Percentiles rank a stretch among this genome's conserved stretches.
These are phyloP conservation scores for Colletotrichum musicola DNA, from an alignment of 2,329 filamentous ascomycete species.

Conservation along the genomic window DNA sequence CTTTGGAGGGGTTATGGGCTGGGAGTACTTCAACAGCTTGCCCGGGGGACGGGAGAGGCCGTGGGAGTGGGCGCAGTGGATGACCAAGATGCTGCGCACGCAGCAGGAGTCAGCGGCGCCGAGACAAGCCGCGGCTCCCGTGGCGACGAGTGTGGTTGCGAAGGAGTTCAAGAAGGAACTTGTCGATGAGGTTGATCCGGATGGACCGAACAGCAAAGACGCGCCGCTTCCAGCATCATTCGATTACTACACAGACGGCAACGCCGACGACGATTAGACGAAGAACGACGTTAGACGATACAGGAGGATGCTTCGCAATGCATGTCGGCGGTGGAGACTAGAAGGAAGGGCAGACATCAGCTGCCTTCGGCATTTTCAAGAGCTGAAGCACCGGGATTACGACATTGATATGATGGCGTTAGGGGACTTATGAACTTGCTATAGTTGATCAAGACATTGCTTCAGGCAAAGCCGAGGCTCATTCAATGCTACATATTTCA, in stretches of 20 bases:
- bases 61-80: conserved; percentile 82
- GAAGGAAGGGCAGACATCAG: too few species aligned
- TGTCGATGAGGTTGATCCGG: conserved; percentile 44
- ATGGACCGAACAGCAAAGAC: conserved; percentile 44
- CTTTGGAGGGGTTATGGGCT: conserved; percentile 93
- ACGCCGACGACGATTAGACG: conserved; percentile 27
- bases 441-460: background rate
- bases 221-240: conserved; percentile 47
- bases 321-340: too few species aligned
- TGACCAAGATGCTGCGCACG: conserved; percentile 64
- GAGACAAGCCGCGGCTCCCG: background rate
- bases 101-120: conserved; percentile 14
- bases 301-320: too few species aligned
- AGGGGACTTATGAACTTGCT: background rate
- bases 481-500: background rate
- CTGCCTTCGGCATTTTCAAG: too few species aligned
- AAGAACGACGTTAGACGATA: too few species aligned
- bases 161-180: conserved; percentile 31
- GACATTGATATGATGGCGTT: background rate
- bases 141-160: conserved; percentile 14
- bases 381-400: too few species aligned
- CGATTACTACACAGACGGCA: conserved; percentile 51
- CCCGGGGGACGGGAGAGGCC: conserved; percentile 73
- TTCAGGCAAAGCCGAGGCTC: background rate
- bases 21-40: conserved; percentile 92